Conservation (phyloP, 306 rosid genomes). For the Glycine tomentella region DNA sequence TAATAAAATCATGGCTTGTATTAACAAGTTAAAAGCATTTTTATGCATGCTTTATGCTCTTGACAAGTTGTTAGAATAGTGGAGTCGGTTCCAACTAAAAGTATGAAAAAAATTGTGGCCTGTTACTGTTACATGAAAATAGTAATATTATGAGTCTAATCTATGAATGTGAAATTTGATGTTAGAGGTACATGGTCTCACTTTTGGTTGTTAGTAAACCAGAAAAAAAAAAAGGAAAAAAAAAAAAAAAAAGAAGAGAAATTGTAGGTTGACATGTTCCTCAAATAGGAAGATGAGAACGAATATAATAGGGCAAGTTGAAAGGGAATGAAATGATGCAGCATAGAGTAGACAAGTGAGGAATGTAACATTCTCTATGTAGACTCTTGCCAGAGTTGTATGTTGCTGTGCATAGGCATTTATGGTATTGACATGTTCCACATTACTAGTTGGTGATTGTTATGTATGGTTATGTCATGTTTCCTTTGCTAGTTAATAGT, state of each 20-base stretch:
- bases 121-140: neutral
- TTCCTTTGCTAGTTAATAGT: neutral
- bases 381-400: neutral
- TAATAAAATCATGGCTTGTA: neutral
- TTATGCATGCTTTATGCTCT: slow-evolving; percentile 2
- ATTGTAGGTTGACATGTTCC: neutral
- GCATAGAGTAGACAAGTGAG: neutral
- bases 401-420: neutral
- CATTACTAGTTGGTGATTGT: neutral
- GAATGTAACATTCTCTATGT: neutral
- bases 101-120: neutral
- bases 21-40: neutral
- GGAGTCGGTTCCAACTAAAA: neutral
- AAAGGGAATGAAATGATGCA: neutral
- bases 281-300: neutral
- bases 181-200: slow-evolving; percentile 1
- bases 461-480: neutral
- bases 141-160: neutral
- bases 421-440: neutral
- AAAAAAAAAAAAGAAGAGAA: neutral
- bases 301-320: neutral
- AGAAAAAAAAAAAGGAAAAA: no score
- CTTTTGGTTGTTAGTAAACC: slow-evolving; percentile 5
- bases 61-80: neutral
- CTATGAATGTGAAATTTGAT: neutral